Evolutionary conservation across 257 asterid species (phyloP).

Genomic region (Fraxinus excelsior): DNA sequence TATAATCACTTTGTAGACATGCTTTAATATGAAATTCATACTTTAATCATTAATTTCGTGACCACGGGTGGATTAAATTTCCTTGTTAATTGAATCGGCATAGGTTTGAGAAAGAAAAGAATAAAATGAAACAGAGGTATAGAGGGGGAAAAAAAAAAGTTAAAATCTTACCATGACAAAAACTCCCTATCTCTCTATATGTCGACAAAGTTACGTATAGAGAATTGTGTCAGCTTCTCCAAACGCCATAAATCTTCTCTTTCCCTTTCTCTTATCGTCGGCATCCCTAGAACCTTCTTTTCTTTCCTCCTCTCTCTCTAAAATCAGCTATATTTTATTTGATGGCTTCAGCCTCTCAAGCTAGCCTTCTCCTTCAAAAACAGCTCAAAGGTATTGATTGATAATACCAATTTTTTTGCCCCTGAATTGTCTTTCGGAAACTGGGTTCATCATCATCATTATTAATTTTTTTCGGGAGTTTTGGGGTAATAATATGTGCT

Average conservation of each 20-base stretch:
- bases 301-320: not conserved
- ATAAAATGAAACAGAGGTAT: no score
- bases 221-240: not conserved
- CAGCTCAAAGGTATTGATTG: constrained; percentile 74
- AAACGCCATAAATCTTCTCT: not conserved
- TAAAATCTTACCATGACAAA: no score
- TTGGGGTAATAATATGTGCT: not conserved
- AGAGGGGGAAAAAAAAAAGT: no score
- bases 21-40: no score
- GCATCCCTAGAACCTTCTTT: not conserved
- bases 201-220: not conserved
- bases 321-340: constrained; percentile 4
- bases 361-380: constrained; percentile 87
- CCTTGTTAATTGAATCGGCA: no score
- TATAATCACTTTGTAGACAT: no score
- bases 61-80: no score
- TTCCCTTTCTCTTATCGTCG: not conserved
- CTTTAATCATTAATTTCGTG: no score
- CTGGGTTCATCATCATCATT: constrained; percentile 2
- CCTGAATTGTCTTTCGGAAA: constrained; percentile 20
- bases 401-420: not conserved
- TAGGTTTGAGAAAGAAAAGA: no score
- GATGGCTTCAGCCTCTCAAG: constrained; percentile 91
- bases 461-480: constrained; percentile 20
- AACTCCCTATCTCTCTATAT: no score